phyloP scores from a whole-genome alignment of 805 yeast species.

The Starmerella floris region DNA sequence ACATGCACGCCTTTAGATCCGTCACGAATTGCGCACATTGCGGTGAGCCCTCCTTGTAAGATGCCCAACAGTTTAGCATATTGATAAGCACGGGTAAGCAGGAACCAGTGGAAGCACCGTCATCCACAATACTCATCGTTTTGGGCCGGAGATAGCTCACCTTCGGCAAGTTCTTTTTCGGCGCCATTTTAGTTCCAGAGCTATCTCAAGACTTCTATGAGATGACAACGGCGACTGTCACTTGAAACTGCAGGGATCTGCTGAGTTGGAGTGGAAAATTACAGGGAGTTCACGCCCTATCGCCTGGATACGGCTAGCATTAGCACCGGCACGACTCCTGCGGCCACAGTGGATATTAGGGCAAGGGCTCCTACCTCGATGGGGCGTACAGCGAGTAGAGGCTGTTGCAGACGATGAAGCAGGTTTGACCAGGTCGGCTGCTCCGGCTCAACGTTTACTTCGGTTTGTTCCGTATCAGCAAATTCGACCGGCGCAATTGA shows the following conservation, averaged over 20 bases:
- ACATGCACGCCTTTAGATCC: constrained; percentile 66
- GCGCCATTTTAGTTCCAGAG: constrained; percentile 10
- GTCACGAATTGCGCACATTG: constrained; percentile 42
- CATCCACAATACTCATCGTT: constrained; percentile 14
- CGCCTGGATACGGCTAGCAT: background rate
- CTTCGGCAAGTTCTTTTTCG: constrained; percentile 16
- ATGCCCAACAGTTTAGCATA: constrained; percentile 88
- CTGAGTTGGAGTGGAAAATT: too few species aligned
- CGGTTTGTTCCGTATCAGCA: background rate
- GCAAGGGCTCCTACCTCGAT: constrained; percentile 13
- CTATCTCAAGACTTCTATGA: too few species aligned
- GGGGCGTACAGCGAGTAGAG: constrained; percentile 11
- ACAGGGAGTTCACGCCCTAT: too few species aligned
- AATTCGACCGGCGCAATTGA: background rate
- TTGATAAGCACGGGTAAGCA: constrained; percentile 75
- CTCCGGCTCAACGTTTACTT: background rate
- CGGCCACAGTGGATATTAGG: background rate
- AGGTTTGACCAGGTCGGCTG: constrained; percentile 6
- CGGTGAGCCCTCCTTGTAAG: constrained; percentile 71
- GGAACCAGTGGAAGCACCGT: constrained; percentile 27
- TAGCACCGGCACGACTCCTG: background rate
- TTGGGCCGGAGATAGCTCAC: constrained; percentile 16
- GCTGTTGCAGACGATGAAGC: constrained; percentile 5
- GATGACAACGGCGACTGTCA: too few species aligned
- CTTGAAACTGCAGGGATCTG: too few species aligned